These are phyloP conservation scores for Aspergillus sparsus DNA, from an alignment of 495 filamentous ascomycete genomes.

Conservation along the genomic window DNA sequence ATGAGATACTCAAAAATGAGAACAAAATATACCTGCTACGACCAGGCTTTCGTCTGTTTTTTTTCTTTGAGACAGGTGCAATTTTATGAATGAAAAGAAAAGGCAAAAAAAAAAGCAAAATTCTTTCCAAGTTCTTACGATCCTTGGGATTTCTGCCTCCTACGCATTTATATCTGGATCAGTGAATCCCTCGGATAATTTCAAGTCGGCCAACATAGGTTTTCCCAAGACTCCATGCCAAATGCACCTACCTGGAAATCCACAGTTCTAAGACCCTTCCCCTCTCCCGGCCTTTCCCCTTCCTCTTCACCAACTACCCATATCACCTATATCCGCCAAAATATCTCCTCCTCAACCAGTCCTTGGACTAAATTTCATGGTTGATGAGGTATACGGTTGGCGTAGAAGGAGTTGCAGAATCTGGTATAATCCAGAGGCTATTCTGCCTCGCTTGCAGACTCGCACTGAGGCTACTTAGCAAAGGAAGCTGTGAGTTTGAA, in stretches of 20 bases:
- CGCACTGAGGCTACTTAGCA: slow-evolving; percentile 39
- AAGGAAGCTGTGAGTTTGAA: slow-evolving; percentile 51
- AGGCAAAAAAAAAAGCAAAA: slow-evolving; percentile 27
- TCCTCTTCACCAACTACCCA: slow-evolving; percentile 1
- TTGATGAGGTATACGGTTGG: slow-evolving; percentile 56
- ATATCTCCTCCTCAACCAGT: slow-evolving; percentile 55
- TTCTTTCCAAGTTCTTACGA: background rate
- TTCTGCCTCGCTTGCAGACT: slow-evolving; percentile 56
- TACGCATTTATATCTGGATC: slow-evolving; percentile 18
- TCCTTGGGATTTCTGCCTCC: background rate
- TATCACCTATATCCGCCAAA: slow-evolving; percentile 31
- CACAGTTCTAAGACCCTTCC: background rate
- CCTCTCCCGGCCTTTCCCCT: background rate
- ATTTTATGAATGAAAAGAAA: slow-evolving; percentile 15
- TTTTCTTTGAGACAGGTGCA: slow-evolving; percentile 26
- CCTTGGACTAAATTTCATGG: slow-evolving; percentile 38
- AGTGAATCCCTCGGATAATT: background rate
- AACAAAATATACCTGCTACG: slow-evolving; percentile 35
- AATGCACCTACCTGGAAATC: background rate
- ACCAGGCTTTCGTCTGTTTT: slow-evolving; percentile 31
- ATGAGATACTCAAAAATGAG: slow-evolving; percentile 38
- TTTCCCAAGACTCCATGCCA: background rate
- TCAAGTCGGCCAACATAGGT: slow-evolving; percentile 5
- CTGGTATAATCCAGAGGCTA: slow-evolving; percentile 30
- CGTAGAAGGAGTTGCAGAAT: slow-evolving; percentile 42